Percentiles rank a stretch among this genome's conserved stretches.
Conservation (phyloP, 1,139 yeast genomes). For the Pichia sp. region DNA sequence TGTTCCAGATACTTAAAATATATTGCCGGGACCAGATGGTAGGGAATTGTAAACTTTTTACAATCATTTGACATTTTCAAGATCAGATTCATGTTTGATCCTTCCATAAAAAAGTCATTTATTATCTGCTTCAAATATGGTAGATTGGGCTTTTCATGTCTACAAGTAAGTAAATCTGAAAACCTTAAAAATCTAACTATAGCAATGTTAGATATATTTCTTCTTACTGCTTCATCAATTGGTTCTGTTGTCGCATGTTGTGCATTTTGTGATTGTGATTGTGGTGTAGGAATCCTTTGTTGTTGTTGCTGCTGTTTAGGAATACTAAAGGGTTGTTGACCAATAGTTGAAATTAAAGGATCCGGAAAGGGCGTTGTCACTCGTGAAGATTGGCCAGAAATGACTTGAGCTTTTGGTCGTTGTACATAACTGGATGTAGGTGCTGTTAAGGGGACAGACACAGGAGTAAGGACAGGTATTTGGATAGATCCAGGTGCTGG, state of each 20-base stretch:
- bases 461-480: not conserved
- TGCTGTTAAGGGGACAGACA: not conserved
- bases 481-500: not conserved
- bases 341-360: not conserved
- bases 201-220: conserved; percentile 25
- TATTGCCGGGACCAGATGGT: conserved; percentile 52
- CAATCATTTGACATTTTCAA: conserved; percentile 40
- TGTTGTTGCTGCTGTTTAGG: not conserved
- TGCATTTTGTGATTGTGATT: not conserved
- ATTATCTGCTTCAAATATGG: conserved; percentile 42
- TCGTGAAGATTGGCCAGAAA: conserved; percentile 7
- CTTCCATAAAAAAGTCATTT: conserved; percentile 43
- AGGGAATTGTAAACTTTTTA: conserved; percentile 57
- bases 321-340: not conserved
- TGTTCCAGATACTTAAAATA: conserved; percentile 42
- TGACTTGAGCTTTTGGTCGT: not conserved
- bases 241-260: not conserved
- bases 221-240: conserved; percentile 21
- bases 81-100: conserved; percentile 39
- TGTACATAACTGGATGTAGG: not conserved
- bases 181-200: conserved; percentile 24
- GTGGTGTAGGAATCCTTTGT: not conserved
- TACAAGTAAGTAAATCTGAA: conserved; percentile 19
- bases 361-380: conserved; percentile 12
- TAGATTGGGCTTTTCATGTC: conserved; percentile 14